Conservation (phyloP, 2,329 filamentous ascomycete species). For the Pseudopithomyces chartarum region DNA sequence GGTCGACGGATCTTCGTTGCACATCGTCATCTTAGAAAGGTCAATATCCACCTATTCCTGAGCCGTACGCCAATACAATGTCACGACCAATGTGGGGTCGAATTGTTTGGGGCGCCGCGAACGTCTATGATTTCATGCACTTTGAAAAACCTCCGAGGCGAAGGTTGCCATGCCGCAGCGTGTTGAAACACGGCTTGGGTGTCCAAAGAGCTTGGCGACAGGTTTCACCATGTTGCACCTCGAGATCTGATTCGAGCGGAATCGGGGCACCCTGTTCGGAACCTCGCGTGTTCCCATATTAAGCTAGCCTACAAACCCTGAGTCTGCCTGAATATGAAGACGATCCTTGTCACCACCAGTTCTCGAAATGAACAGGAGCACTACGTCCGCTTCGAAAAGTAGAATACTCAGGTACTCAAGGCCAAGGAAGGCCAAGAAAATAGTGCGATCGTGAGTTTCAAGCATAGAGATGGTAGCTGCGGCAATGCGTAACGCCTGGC, state of each 20-base stretch:
- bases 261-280: background rate
- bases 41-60: background rate
- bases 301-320: background rate
- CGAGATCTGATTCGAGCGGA: background rate
- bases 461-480: background rate
- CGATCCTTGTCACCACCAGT: background rate
- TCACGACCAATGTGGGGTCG: background rate
- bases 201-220: constrained; percentile 6
- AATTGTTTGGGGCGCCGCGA: background rate
- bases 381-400: background rate
- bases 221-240: background rate
- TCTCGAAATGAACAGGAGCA: constrained; percentile 5
- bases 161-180: background rate
- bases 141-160: constrained; percentile 1
- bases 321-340: too few species aligned
- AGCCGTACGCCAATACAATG: background rate
- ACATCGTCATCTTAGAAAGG: background rate
- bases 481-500: background rate
- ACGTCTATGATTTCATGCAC: background rate
- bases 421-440: constrained; percentile 8
- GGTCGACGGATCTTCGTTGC: background rate
- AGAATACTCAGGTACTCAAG: background rate
- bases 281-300: background rate
- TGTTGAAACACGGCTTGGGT: background rate
- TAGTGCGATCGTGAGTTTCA: constrained; percentile 10